These are phyloP conservation scores for Achaetomiella virescens DNA, from an alignment of 495 filamentous ascomycete species.

Conservation along the genomic window DNA sequence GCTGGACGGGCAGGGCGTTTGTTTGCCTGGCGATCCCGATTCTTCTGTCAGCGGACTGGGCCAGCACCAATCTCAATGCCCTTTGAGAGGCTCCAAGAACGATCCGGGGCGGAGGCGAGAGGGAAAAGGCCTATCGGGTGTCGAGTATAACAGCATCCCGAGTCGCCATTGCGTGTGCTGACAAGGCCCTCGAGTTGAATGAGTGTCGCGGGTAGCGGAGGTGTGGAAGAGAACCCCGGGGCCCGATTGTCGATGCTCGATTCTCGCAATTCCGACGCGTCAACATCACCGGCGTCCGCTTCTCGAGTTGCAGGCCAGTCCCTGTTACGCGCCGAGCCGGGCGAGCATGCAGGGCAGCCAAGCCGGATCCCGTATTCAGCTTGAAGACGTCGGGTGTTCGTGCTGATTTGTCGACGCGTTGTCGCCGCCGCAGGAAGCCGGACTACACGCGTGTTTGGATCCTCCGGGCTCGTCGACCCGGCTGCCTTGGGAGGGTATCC, in stretches of 20 bases:
- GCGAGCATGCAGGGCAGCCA: not conserved
- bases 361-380: constrained; percentile 22
- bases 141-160: not conserved
- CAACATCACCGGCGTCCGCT: not conserved
- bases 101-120: not conserved
- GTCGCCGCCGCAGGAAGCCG: constrained; percentile 11
- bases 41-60: constrained; percentile 16
- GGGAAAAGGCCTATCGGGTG: not conserved
- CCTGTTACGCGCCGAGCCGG: not conserved
- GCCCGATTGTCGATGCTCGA: not conserved
- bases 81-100: not conserved
- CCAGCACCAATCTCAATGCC: not conserved
- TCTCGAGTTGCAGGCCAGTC: not conserved
- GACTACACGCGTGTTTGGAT: not conserved
- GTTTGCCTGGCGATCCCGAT: constrained; percentile 14
- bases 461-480: not conserved
- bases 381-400: constrained; percentile 12
- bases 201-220: not conserved
- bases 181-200: not conserved
- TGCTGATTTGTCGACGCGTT: constrained; percentile 18
- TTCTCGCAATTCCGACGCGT: not conserved
- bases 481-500: not conserved
- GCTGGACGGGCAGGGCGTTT: constrained; percentile 6
- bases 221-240: not conserved
- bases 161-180: not conserved